Base-by-base conservation (phyloP, 345 rosid species). In the Lumnitzera racemosa region DNA sequence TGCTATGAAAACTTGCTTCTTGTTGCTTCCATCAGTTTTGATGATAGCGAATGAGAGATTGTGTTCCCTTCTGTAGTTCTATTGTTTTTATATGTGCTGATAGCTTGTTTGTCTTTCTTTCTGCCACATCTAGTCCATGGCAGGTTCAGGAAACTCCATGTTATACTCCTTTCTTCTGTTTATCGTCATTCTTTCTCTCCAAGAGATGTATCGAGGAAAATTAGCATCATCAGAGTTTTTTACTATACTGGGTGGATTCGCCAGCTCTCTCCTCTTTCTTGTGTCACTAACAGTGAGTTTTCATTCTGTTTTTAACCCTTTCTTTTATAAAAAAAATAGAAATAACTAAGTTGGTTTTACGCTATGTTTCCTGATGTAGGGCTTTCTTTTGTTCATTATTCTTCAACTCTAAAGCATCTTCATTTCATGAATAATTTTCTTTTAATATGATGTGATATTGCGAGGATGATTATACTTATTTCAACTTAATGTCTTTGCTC, bases 231-330 rank as follows among this genome's bases (percentile, higher is more conserved):
- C 95, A 2, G 90, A 91, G 74, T 65, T 79, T 13, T 86, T 86
- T 69, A 88, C 96, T 16, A 86, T 91, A 25, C 83, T 91, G 15
- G 91, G 96, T 51, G 98, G 98, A 50, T 86, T 86, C 82, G 76
- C 73, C 59, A 91, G 95, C 74, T 88, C 96, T 61, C 83, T 86
- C 60, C 76, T 88, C 3, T 91, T 88, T 70, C 86, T 91, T 55
- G 77, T 88, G 53, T 78, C 75, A 51, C 76, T 88, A 5, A 86
- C 87, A 1, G 87, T 86, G 82, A 73, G 91, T 70, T 68, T 31
- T 10, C 1, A 5, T 36, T 4, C 43, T 36, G 11, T 36, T 36
- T 36, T 36, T 36, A 9, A 1, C 43, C 43, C 9, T 4, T 9
- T 36, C 43, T 36, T 36, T 36, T 36, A 36, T 5, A 36, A 36